Evolutionary conservation across 495 filamentous ascomycete genomes (phyloP).

Genomic region (Tuber indicum): DNA sequence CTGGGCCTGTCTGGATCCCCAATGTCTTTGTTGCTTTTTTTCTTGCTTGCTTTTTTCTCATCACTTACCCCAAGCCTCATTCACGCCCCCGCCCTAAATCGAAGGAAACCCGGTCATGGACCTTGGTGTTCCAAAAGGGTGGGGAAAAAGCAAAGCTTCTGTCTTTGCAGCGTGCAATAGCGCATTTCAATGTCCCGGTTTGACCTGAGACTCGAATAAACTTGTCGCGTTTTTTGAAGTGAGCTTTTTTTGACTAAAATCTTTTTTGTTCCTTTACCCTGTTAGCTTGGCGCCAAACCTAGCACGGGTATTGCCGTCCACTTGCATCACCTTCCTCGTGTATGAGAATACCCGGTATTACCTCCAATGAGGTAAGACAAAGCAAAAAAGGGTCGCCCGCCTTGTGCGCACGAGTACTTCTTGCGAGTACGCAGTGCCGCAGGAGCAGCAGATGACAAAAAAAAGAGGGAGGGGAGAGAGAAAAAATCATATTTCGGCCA

Average conservation of each 20-base stretch:
- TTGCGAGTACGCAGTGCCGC: neutral
- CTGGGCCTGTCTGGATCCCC: neutral
- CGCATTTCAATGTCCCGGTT: neutral
- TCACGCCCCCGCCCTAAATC: neutral
- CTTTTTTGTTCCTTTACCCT: neutral
- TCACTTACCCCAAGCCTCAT: slow-evolving; percentile 8
- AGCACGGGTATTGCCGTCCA: slow-evolving; percentile 81
- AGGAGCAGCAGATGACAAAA: neutral
- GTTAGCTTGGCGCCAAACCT: slow-evolving; percentile 67
- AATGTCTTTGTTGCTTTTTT: slow-evolving; percentile 5
- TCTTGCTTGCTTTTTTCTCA: slow-evolving; percentile 16
- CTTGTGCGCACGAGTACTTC: neutral
- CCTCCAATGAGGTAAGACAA: slow-evolving; percentile 47
- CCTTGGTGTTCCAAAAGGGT: neutral
- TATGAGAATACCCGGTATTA: slow-evolving; percentile 86
- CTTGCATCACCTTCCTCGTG: slow-evolving; percentile 95
- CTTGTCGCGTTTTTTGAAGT: neutral
- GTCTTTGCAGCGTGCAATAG: neutral
- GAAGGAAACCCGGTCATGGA: slow-evolving; percentile 4
- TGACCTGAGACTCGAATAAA: neutral
- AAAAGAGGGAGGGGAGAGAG: neutral
- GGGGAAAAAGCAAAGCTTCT: neutral
- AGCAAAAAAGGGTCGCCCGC: neutral
- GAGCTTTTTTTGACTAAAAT: neutral
- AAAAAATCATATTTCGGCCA: neutral